A percentile compares a stretch with the other conserved stretches of the same genome.
phyloP scores from a whole-genome alignment of 495 filamentous ascomycete species.

The Podospora australis region DNA sequence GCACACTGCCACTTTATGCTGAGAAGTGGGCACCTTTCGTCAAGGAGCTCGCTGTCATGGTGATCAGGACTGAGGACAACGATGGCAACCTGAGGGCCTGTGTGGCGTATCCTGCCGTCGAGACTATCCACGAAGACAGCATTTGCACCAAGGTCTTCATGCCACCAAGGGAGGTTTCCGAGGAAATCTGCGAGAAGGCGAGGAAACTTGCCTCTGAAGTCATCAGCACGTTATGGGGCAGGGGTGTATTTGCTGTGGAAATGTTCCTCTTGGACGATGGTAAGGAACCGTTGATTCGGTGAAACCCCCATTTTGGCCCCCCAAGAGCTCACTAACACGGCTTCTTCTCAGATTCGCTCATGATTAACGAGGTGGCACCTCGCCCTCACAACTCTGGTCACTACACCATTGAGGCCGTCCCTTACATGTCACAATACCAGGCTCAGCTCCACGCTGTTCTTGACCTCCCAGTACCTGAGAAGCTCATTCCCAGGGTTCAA shows the following conservation, averaged over 20 bases:
- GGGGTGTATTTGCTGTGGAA: constrained; percentile 93
- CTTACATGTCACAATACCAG: constrained; percentile 79
- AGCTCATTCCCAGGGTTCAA: constrained; percentile 52
- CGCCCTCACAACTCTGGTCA: constrained; percentile 95
- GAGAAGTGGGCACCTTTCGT: constrained; percentile 86
- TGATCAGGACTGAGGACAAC: constrained; percentile 79
- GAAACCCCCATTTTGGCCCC: background rate
- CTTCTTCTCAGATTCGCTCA: constrained; percentile 44
- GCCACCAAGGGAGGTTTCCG: constrained; percentile 67
- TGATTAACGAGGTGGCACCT: constrained; percentile 93
- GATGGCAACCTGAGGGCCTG: constrained; percentile 41
- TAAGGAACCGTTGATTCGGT: constrained; percentile 28
- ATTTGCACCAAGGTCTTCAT: constrained; percentile 92
- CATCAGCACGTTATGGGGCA: constrained; percentile 71
- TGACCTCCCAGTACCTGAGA: constrained; percentile 61
- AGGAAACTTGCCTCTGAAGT: constrained; percentile 74
- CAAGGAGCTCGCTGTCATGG: constrained; percentile 90
- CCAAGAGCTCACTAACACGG: constrained; percentile 1
- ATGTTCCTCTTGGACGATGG: constrained; percentile 85
- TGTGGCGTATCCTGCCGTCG: constrained; percentile 80
- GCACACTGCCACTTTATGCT: constrained; percentile 70
- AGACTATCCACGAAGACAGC: constrained; percentile 91
- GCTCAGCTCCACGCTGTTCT: constrained; percentile 84
- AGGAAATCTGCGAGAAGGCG: constrained; percentile 54
- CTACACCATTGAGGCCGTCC: constrained; percentile 92